phyloP scores from a whole-genome alignment of 495 filamentous ascomycete genomes.

The Lentithecium fluviatile region DNA sequence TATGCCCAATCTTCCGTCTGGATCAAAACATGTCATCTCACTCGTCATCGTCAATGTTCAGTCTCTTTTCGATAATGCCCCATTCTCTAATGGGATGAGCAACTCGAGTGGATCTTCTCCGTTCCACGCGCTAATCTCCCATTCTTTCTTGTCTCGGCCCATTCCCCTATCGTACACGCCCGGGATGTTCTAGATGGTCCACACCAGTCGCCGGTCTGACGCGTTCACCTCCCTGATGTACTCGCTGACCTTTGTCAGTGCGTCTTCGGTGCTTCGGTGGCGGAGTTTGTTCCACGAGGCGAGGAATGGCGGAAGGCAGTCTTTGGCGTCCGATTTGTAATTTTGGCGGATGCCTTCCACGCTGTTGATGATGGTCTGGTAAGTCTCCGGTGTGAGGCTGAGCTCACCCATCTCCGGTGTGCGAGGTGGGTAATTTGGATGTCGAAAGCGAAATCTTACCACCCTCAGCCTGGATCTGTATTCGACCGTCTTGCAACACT shows the following conservation, averaged over 20 bases:
- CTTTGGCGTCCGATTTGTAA: not conserved
- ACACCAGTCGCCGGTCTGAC: conserved; percentile 3
- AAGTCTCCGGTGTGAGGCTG: conserved; percentile 4
- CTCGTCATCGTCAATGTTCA: conserved; percentile 18
- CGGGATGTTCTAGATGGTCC: conserved; percentile 25
- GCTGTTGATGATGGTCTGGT: not conserved
- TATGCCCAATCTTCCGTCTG: no score
- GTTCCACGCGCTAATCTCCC: conserved; percentile 30
- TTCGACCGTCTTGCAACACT: conserved; percentile 22
- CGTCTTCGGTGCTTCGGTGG: conserved; percentile 3
- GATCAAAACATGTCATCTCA: not conserved
- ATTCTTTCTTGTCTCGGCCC: conserved; percentile 7
- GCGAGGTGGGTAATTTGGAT: conserved; percentile 19
- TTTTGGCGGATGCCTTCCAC: conserved; percentile 13
- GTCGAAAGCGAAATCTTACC: conserved; percentile 19
- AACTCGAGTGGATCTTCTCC: conserved; percentile 26
- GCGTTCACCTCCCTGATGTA: conserved; percentile 21
- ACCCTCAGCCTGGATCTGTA: conserved; percentile 15
- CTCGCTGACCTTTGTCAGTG: conserved; percentile 10
- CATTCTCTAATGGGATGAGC: conserved; percentile 28
- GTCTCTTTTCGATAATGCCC: conserved; percentile 27
- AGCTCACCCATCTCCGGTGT: conserved; percentile 26
- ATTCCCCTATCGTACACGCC: conserved; percentile 12
- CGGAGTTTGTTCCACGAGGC: not conserved
- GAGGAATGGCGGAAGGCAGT: not conserved